Evolutionary conservation across 352 stramenopile species (phyloP).

Genomic region (Phytopythium montanum): DNA sequence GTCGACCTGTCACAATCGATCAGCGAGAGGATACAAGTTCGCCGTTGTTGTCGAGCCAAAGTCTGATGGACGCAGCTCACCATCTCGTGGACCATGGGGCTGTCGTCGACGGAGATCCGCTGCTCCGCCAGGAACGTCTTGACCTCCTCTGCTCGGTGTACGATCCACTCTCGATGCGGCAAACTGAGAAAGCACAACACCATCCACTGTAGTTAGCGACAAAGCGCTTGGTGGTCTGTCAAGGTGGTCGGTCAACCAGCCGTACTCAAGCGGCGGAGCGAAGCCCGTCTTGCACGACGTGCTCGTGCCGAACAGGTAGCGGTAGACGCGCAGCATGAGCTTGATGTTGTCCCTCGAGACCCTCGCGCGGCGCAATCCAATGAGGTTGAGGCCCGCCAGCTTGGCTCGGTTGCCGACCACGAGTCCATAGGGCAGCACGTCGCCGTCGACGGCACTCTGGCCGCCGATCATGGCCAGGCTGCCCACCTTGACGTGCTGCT

Average conservation of each 20-base stretch:
- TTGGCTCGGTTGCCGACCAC: conserved; percentile 75
- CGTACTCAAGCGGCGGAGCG: conserved; percentile 68
- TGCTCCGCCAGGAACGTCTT: conserved; percentile 44
- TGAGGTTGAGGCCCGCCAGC: conserved; percentile 69
- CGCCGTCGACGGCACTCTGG: conserved; percentile 76
- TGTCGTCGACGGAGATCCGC: conserved; percentile 25
- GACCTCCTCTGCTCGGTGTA: conserved; percentile 49
- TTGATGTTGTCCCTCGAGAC: conserved; percentile 69
- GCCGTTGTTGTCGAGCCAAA: not conserved
- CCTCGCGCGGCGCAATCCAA: conserved; percentile 62
- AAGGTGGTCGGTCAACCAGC: not conserved
- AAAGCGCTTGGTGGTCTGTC: not conserved
- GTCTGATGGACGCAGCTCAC: conserved; percentile 14
- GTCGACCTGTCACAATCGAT: conserved; percentile 45
- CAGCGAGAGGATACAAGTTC: not conserved
- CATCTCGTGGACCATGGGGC: conserved; percentile 58
- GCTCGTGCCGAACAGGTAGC: conserved; percentile 66
- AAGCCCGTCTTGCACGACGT: conserved; percentile 59
- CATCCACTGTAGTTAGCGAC: conserved; percentile 2
- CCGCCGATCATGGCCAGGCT: conserved; percentile 74
- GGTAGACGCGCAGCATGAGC: conserved; percentile 68
- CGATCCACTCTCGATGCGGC: conserved; percentile 40
- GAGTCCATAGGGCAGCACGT: conserved; percentile 77
- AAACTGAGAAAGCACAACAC: conserved; percentile 33
- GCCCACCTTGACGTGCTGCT: conserved; percentile 72